phyloP scores from a whole-genome alignment of 768 basidiomycete genomes.

The Neoboletus brunneissimus region DNA sequence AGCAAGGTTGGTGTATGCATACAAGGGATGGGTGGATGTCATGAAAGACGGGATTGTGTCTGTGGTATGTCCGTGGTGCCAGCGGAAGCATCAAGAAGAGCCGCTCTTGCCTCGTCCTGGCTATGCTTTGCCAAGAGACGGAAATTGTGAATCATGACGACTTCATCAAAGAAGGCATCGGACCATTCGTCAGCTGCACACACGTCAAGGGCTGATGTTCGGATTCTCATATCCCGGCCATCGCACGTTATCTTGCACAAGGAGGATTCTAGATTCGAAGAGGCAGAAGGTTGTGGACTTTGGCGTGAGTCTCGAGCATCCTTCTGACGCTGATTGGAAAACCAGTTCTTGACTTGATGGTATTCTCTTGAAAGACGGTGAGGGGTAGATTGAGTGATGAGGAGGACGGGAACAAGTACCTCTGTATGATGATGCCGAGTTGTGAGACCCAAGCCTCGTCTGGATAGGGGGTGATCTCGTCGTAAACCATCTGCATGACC shows the following conservation, averaged over 20 bases:
- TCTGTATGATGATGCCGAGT: slow-evolving; percentile 53
- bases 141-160: slow-evolving; percentile 57
- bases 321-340: slow-evolving; percentile 60
- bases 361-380: slow-evolving; percentile 41
- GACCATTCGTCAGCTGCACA: slow-evolving; percentile 52
- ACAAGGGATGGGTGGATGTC: slow-evolving; percentile 26
- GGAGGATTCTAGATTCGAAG: slow-evolving; percentile 36
- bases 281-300: slow-evolving; percentile 31
- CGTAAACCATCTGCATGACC: slow-evolving; percentile 61
- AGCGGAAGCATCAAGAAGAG: slow-evolving; percentile 25
- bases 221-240: slow-evolving; percentile 45
- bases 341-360: slow-evolving; percentile 66
- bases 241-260: slow-evolving; percentile 35
- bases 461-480: slow-evolving; percentile 65
- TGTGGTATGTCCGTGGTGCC: slow-evolving; percentile 24
- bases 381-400: not conserved
- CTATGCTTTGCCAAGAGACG: slow-evolving; percentile 37
- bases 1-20: slow-evolving; percentile 29
- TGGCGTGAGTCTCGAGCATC: slow-evolving; percentile 38
- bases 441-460: slow-evolving; percentile 59
- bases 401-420: slow-evolving; percentile 36
- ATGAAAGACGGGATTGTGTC: slow-evolving; percentile 19
- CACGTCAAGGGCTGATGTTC: slow-evolving; percentile 44
- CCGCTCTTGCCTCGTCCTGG: slow-evolving; percentile 34
- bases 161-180: slow-evolving; percentile 59